Evolutionary conservation across 768 basidiomycete genomes (phyloP).

Genomic region (Suillus luteus): DNA sequence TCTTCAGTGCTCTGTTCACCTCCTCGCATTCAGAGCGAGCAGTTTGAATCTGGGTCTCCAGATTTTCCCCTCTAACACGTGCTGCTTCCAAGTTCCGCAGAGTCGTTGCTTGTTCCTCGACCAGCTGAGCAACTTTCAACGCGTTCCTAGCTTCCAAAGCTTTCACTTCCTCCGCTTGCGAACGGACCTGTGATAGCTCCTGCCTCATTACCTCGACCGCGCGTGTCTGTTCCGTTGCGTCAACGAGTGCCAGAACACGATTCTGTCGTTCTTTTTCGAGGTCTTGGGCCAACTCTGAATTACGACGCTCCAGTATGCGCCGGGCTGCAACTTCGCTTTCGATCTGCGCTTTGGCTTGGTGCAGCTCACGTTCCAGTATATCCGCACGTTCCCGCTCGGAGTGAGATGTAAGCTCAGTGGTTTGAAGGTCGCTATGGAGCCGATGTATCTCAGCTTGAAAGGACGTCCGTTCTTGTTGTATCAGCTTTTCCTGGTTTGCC

Average conservation of each 20-base stretch:
- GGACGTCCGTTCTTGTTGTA: slow-evolving; percentile 58
- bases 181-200: slow-evolving; percentile 60
- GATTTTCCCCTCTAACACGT: slow-evolving; percentile 68
- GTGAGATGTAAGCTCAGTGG: slow-evolving; percentile 38
- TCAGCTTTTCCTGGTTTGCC: slow-evolving; percentile 52
- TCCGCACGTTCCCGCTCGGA: slow-evolving; percentile 56
- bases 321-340: slow-evolving; percentile 66
- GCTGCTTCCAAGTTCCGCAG: slow-evolving; percentile 75
- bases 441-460: slow-evolving; percentile 59
- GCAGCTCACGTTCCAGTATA: slow-evolving; percentile 63
- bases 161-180: slow-evolving; percentile 70
- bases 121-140: slow-evolving; percentile 59
- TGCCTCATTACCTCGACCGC: slow-evolving; percentile 59
- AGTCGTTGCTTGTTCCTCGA: slow-evolving; percentile 77
- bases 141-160: slow-evolving; percentile 64
- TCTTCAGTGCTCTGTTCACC: slow-evolving; percentile 60
- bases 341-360: slow-evolving; percentile 59
- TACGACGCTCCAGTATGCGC: slow-evolving; percentile 64
- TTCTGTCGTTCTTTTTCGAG: slow-evolving; percentile 56
- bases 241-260: slow-evolving; percentile 58
- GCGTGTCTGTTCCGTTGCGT: slow-evolving; percentile 68
- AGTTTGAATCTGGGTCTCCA: slow-evolving; percentile 73
- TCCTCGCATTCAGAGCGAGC: slow-evolving; percentile 74
- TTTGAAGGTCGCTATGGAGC: slow-evolving; percentile 48
- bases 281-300: slow-evolving; percentile 55